A percentile compares a stretch with the other conserved stretches of the same genome.
These are phyloP conservation scores for Alternaria sp. DNA, from an alignment of 2,329 filamentous ascomycete species.

Conservation along the genomic window DNA sequence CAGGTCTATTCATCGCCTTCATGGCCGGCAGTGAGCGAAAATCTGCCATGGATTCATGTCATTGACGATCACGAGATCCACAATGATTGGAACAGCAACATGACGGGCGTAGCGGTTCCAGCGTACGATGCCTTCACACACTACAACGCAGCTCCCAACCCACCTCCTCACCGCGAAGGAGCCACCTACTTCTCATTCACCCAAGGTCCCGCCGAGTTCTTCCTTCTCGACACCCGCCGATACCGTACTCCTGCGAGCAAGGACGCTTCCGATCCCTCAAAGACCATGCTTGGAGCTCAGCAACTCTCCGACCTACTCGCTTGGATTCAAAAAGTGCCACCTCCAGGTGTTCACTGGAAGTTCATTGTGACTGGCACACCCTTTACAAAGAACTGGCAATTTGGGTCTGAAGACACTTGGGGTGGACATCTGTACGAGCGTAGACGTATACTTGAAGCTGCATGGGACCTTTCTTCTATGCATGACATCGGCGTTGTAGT, in stretches of 20 bases:
- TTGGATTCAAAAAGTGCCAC: slow-evolving; percentile 77
- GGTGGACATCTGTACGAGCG: slow-evolving; percentile 88
- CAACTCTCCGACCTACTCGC: slow-evolving; percentile 82
- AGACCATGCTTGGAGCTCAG: slow-evolving; percentile 84
- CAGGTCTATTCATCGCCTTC: slow-evolving; percentile 96
- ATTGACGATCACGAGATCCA: slow-evolving; percentile 96
- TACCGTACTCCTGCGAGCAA: slow-evolving; percentile 77
- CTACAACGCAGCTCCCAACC: slow-evolving; percentile 87
- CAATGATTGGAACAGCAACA: slow-evolving; percentile 90
- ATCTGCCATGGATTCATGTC: slow-evolving; percentile 97
- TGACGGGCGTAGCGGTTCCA: slow-evolving; percentile 78
- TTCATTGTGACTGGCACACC: slow-evolving; percentile 89
- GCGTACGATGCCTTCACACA: slow-evolving; percentile 85
- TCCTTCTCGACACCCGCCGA: slow-evolving; percentile 89
- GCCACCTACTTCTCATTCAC: slow-evolving; percentile 89
- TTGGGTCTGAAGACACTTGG: slow-evolving; percentile 91
- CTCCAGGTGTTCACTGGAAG: slow-evolving; percentile 87
- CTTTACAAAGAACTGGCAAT: slow-evolving; percentile 96
- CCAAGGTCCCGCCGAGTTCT: slow-evolving; percentile 91
- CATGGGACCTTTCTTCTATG: slow-evolving; percentile 82
- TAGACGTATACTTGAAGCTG: slow-evolving; percentile 79
- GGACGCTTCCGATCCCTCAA: slow-evolving; percentile 68
- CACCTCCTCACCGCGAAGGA: slow-evolving; percentile 69
- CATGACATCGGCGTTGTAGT: slow-evolving; percentile 80
- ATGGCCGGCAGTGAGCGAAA: slow-evolving; percentile 77